Evolutionary conservation across 2,329 filamentous ascomycete species (phyloP).

Genomic region (Penicillium corylophilum): DNA sequence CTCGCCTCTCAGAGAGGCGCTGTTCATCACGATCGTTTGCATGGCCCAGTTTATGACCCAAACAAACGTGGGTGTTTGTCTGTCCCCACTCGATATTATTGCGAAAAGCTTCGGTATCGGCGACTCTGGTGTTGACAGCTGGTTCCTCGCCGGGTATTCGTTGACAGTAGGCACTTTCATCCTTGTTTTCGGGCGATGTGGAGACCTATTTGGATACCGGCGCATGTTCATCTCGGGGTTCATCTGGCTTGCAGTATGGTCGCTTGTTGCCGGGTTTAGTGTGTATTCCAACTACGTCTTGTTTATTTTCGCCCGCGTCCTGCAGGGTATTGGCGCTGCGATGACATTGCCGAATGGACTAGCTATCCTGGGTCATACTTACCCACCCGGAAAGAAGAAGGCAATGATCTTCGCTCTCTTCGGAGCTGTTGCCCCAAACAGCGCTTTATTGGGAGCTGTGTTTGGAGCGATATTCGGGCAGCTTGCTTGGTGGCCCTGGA

Average conservation of each 20-base stretch:
- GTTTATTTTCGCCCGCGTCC: slow-evolving; percentile 53
- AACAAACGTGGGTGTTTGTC: slow-evolving; percentile 48
- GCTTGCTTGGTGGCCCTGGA: slow-evolving; percentile 55
- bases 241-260: slow-evolving; percentile 38
- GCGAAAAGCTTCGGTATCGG: slow-evolving; percentile 48
- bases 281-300: slow-evolving; percentile 46
- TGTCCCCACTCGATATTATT: slow-evolving; percentile 53
- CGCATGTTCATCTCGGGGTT: slow-evolving; percentile 37
- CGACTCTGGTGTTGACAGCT: slow-evolving; percentile 50
- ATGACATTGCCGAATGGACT: slow-evolving; percentile 64
- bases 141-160: slow-evolving; percentile 59
- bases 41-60: slow-evolving; percentile 48
- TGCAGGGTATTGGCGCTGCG: slow-evolving; percentile 60
- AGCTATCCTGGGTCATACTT: slow-evolving; percentile 60
- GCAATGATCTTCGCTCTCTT: slow-evolving; percentile 59
- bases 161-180: slow-evolving; percentile 46
- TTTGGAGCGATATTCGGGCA: slow-evolving; percentile 43
- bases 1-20: slow-evolving; percentile 27
- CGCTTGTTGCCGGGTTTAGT: slow-evolving; percentile 35
- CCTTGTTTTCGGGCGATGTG: slow-evolving; percentile 37
- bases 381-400: slow-evolving; percentile 58
- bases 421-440: slow-evolving; percentile 50
- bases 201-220: slow-evolving; percentile 41
- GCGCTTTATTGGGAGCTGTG: slow-evolving; percentile 43
- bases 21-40: slow-evolving; percentile 38